Percentiles rank a stretch among this genome's conserved stretches.
phyloP scores from a whole-genome alignment of 169 alveolate genomes.

The Eimeria zaria region DNA sequence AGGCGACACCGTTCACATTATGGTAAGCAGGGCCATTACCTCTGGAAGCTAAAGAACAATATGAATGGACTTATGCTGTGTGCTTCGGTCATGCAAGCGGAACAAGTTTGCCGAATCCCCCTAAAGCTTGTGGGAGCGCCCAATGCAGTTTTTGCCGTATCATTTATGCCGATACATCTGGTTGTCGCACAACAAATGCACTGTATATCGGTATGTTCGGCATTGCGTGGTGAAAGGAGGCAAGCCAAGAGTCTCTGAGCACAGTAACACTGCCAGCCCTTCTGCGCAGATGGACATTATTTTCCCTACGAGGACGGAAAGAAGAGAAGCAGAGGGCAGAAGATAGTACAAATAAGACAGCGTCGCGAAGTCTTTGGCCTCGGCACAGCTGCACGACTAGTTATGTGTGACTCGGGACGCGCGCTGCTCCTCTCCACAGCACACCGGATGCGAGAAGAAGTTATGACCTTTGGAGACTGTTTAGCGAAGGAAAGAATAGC shows the following conservation, averaged over 20 bases:
- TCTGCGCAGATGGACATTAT: constrained; percentile 57
- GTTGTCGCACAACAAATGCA: neutral
- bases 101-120: neutral
- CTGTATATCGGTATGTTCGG: neutral
- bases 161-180: neutral
- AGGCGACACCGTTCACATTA: constrained; percentile 56
- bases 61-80: neutral
- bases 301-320: constrained; percentile 72
- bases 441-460: constrained; percentile 74
- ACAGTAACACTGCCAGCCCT: neutral
- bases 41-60: neutral
- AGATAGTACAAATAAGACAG: constrained; percentile 56
- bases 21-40: constrained; percentile 16
- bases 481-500: constrained; percentile 72
- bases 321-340: constrained; percentile 63
- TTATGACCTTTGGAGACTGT: constrained; percentile 65
- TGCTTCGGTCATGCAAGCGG: neutral
- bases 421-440: constrained; percentile 68
- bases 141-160: neutral
- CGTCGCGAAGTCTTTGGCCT: constrained; percentile 54
- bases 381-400: constrained; percentile 64
- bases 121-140: neutral
- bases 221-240: neutral
- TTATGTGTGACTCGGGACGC: constrained; percentile 68
- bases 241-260: neutral